Base-by-base conservation (phyloP, 306 rosid species). In the Quercus alba region DNA sequence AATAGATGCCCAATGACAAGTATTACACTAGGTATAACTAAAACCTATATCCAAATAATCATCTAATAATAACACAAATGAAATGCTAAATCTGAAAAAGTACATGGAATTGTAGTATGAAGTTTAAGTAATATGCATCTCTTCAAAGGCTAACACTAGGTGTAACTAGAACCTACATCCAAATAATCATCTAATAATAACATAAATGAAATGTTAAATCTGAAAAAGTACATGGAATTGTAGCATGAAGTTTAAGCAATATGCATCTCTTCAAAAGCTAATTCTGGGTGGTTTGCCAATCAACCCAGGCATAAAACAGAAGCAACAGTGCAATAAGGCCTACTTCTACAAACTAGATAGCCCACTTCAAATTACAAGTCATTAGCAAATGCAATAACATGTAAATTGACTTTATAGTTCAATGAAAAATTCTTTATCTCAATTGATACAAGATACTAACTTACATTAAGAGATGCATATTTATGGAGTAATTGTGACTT, bases 401-500 rank as follows among this genome's bases (percentile, higher is more conserved):
- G 23, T 8, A n/a, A 11, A 67, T 19, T 18, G 26, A 19, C 52
- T 67, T 35, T 33, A 67, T 18, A 67, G 51, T 67, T 67, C 23
- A 67, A 67, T 35, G 18, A 67, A 19, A 21, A 67, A 12, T 10
- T 67, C 1, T 35, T 33, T 54, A 9, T 10, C 30, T 35, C 72
- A 38, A 51, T 15, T 10, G 12, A 73, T 67, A 73, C 30, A 26
- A 20, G 31, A 20, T 31, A 73, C 55, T 15, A 70, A 67, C 92
- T 92, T 82, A 94, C 97, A 66, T 76, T 86, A 59, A 94, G 87
- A 49, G 87, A 84, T 49, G 97, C 97, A 81, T 85, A 94, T 78
- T 92, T 85, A 64, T 94, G 87, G 62, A 94, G 97, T 75, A 94
- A 83, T 79, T 94, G 98, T 15, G 98, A 92, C 86, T 90, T 92